A percentile compares a stretch with the other conserved stretches of the same genome.
Conservation (phyloP, 176 grass and related monocot species). For the Rhynchospora breviuscula region DNA sequence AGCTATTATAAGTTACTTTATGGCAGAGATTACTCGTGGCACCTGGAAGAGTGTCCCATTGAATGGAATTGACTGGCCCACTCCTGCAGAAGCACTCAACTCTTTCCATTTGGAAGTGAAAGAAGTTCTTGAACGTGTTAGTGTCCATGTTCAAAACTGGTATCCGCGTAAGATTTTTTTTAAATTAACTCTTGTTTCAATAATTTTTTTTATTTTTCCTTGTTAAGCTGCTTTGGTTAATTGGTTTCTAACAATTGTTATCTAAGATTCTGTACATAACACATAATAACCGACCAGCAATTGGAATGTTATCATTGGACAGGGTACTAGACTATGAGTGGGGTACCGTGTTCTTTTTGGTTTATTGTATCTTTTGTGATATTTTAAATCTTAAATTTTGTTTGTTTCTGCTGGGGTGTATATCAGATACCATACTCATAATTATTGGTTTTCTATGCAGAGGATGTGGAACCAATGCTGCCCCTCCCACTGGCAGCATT, state of each 20-base stretch:
- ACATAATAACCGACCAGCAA: not conserved
- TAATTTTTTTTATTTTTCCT: not conserved
- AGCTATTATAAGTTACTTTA: conserved; percentile 58
- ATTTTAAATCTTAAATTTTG: not conserved
- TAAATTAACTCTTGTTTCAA: not conserved
- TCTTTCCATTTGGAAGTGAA: conserved; percentile 50
- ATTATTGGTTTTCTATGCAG: conserved; percentile 12
- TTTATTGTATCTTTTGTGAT: not conserved
- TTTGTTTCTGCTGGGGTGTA: not conserved
- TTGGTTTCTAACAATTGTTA: no score
- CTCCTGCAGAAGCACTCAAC: conserved; percentile 42
- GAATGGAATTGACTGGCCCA: conserved; percentile 79
- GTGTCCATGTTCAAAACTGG: conserved; percentile 43
- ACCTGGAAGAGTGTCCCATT: conserved; percentile 69
- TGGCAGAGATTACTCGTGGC: conserved; percentile 67
- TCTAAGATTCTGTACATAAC: not conserved
- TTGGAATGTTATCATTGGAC: not conserved
- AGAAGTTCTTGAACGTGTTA: conserved; percentile 52
- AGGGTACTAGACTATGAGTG: not conserved
- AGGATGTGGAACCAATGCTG: conserved; percentile 49
- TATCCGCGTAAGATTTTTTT: conserved; percentile 34
- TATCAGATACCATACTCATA: not conserved
- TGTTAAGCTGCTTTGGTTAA: not conserved
- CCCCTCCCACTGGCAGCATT: conserved; percentile 67
- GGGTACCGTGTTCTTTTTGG: not conserved